Evolutionary conservation across 192 early-diverging fungal species (phyloP), one percentile per base, ranked within the genome.

Genomic region (Bifiguratus adelaidae): DNA sequence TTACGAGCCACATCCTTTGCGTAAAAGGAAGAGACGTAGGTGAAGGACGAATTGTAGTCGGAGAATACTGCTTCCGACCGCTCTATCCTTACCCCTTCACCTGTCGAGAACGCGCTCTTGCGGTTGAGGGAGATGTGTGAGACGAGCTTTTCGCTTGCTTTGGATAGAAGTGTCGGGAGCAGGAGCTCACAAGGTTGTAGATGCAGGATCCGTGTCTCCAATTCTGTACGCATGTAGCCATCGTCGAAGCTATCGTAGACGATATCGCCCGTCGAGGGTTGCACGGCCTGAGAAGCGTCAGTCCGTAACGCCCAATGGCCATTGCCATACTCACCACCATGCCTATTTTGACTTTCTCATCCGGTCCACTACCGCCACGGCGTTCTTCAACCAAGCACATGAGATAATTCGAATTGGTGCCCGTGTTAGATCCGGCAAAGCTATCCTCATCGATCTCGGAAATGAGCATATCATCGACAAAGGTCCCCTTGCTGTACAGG

Each of bases 161-260:
- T 47, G 36, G 68, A 81, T 47, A 86, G 53, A 0, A 52, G 27
- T 2, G 58, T 60, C 0, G 55, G 34, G 0, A 84, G 38, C 13
- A 89, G 60, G 19, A 89, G 44, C 57, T 89, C 86, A 29, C 70
- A 53, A 0, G 84, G 80, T 13, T 69, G 66, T 13, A 85, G 58
- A 57, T 85, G 78, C 30, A 72, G 48, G 23, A 89, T 28, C 7
- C 82, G 72, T 0, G 82, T 83, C 52, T 86, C 82, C 13, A 89
- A 61, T 44, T 82, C 83, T 29, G 47, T 65, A 6, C 82, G 63
- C 61, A 76, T 67, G 43, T 65, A 61, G 0, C 62, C 65, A 52
- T 89, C 86, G 28, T 70, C 50, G 53, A 83, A 89, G 24, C 62
- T 56, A 45, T 89, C 86, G 49, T 79, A 86, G 2, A 89, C 53